Evolutionary conservation across 176 grass and related monocot species (phyloP).

Genomic region (Cymbopogon citratus): DNA sequence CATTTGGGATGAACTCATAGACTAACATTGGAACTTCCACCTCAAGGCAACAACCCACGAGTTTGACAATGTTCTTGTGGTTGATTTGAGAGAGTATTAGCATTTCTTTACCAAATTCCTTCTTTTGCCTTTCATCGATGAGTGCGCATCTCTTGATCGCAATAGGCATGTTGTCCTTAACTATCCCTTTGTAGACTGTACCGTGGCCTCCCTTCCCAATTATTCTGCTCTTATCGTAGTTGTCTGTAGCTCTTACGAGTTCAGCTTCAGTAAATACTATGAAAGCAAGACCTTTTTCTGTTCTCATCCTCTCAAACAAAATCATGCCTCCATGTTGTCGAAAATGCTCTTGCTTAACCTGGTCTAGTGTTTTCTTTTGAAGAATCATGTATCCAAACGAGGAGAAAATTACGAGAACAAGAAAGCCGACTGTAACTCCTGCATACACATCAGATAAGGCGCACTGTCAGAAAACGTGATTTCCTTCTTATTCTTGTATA

Average conservation of each 20-base stretch:
- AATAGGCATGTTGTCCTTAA: background rate
- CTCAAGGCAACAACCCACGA: conserved; percentile 29
- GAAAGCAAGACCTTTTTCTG: conserved; percentile 23
- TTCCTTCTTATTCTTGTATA: no score
- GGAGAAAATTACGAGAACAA: background rate
- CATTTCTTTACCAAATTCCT: conserved; percentile 29
- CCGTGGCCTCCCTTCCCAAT: conserved; percentile 45
- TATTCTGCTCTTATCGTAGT: conserved; percentile 38
- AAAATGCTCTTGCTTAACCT: conserved; percentile 32
- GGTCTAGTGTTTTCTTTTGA: background rate
- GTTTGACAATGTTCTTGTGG: conserved; percentile 35
- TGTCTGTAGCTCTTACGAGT: conserved; percentile 31
- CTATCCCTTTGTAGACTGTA: conserved; percentile 30
- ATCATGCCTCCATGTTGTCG: conserved; percentile 9
- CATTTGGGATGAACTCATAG: conserved; percentile 25
- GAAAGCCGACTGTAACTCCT: background rate
- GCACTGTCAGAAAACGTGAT: no score
- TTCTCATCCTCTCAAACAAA: conserved; percentile 30
- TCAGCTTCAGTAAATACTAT: conserved; percentile 33
- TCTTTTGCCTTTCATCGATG: conserved; percentile 21
- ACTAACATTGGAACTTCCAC: conserved; percentile 34
- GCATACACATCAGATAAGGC: background rate
- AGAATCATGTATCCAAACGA: background rate
- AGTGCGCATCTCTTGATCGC: conserved; percentile 21
- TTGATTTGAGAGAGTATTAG: conserved; percentile 35